phyloP scores from a whole-genome alignment of 768 basidiomycete genomes.

The Lactarius sanguifluus region DNA sequence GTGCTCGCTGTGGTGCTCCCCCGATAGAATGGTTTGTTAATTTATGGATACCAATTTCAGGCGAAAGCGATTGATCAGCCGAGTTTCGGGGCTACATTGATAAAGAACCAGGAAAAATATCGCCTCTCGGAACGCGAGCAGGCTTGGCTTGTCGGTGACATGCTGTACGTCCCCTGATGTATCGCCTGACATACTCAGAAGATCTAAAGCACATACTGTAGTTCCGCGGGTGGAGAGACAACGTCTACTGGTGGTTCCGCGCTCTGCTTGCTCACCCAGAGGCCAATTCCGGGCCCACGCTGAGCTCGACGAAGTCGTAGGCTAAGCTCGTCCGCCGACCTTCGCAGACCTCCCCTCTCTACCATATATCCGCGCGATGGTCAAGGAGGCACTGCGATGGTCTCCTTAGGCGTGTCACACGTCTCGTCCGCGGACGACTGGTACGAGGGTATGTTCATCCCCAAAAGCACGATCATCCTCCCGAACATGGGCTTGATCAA shows the following conservation, averaged over 20 bases:
- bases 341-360: not conserved
- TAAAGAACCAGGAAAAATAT: constrained; percentile 5
- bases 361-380: not conserved
- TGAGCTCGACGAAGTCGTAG: not conserved
- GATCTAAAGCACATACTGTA: not conserved
- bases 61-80: constrained; percentile 3
- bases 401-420: not conserved
- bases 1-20: not conserved
- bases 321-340: not conserved
- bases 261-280: not conserved
- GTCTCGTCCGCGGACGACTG: not conserved
- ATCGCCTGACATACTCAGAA: not conserved
- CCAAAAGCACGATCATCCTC: not conserved
- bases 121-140: constrained; percentile 16
- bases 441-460: not conserved
- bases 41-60: not conserved
- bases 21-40: not conserved
- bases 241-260: not conserved
- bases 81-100: constrained; percentile 8
- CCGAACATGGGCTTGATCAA: constrained; percentile 2
- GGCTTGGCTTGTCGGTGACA: constrained; percentile 21
- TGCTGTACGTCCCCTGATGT: constrained; percentile 22
- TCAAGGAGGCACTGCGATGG: not conserved
- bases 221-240: not conserved
- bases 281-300: not conserved